Percentiles rank a stretch among this genome's conserved stretches.
phyloP scores from a whole-genome alignment of 2,329 filamentous ascomycete genomes.

The Sporothrix brunneoviolacea region DNA sequence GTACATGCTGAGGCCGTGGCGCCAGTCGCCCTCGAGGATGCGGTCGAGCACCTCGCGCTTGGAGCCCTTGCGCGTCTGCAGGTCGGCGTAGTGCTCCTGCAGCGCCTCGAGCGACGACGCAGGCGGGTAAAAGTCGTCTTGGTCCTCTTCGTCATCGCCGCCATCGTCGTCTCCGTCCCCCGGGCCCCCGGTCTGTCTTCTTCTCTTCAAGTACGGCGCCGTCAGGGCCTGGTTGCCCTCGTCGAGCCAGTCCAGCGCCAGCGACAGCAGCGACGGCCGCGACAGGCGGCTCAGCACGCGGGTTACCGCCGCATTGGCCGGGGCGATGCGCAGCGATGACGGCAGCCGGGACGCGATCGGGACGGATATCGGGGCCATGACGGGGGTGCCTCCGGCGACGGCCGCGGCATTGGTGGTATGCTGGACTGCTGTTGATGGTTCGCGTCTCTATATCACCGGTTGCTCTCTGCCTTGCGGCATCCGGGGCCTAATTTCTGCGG shows the following conservation, averaged over 20 bases:
- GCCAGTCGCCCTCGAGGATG: conserved; percentile 63
- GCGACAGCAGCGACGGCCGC: conserved; percentile 61
- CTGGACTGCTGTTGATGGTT: too few relatives aligned
- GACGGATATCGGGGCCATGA: conserved; percentile 53
- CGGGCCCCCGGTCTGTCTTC: too few relatives aligned
- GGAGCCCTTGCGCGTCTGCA: conserved; percentile 54
- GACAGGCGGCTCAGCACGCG: conserved; percentile 66
- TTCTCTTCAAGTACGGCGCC: conserved; percentile 47
- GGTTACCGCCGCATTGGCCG: conserved; percentile 55
- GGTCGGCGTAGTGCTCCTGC: conserved; percentile 54
- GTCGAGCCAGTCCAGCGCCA: conserved; percentile 73
- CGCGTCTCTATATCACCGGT: too few relatives aligned
- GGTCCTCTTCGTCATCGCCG: conserved; percentile 48
- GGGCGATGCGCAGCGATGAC: conserved; percentile 62
- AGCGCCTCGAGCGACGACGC: conserved; percentile 59
- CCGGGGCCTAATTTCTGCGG: too few relatives aligned
- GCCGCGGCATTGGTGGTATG: background rate
- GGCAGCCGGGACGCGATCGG: conserved; percentile 66
- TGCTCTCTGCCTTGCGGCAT: too few relatives aligned
- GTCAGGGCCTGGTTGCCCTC: conserved; percentile 55
- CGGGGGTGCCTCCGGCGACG: background rate
- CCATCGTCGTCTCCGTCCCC: conserved; percentile 30
- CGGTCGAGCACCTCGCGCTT: conserved; percentile 58
- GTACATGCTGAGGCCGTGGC: conserved; percentile 56
- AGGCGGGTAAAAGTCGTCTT: conserved; percentile 62